Evolutionary conservation across 129 eudicot species (phyloP).

Genomic region (Solidago caesia): DNA sequence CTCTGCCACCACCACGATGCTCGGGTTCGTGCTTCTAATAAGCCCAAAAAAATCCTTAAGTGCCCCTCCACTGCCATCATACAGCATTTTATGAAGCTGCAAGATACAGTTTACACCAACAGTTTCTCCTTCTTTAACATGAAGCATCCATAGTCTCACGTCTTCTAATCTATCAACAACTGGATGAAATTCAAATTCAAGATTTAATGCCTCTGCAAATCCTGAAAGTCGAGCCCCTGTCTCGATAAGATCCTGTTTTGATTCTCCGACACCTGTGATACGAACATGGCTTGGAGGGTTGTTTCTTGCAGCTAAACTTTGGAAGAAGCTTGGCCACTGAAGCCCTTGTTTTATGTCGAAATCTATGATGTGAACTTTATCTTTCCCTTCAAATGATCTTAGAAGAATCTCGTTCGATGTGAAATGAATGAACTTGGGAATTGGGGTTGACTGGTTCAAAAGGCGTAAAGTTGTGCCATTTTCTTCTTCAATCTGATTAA

Average conservation of each 20-base stretch:
- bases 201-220: conserved; percentile 63
- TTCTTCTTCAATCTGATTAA: conserved; percentile 62
- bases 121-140: conserved; percentile 76
- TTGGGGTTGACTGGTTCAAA: conserved; percentile 76
- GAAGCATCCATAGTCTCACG: conserved; percentile 96
- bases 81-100: conserved; percentile 84
- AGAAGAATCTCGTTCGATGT: conserved; percentile 86
- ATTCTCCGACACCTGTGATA: conserved; percentile 84
- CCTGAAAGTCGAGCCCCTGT: conserved; percentile 78
- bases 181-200: conserved; percentile 79
- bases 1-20: conserved; percentile 66
- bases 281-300: conserved; percentile 84
- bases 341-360: conserved; percentile 91
- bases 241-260: conserved; percentile 81
- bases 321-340: conserved; percentile 90
- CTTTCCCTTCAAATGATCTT: conserved; percentile 76
- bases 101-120: conserved; percentile 76
- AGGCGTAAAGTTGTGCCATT: conserved; percentile 57
- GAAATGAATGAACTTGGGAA: conserved; percentile 80
- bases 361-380: conserved; percentile 80
- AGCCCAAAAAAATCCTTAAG: conserved; percentile 72
- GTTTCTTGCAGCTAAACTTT: conserved; percentile 67
- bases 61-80: conserved; percentile 55
- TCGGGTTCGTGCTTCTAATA: conserved; percentile 76
- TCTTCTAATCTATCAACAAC: conserved; percentile 91